A percentile compares a stretch with the other conserved stretches of the same genome.
phyloP scores from a whole-genome alignment of 169 alveolate species.

The Theileria parva region DNA sequence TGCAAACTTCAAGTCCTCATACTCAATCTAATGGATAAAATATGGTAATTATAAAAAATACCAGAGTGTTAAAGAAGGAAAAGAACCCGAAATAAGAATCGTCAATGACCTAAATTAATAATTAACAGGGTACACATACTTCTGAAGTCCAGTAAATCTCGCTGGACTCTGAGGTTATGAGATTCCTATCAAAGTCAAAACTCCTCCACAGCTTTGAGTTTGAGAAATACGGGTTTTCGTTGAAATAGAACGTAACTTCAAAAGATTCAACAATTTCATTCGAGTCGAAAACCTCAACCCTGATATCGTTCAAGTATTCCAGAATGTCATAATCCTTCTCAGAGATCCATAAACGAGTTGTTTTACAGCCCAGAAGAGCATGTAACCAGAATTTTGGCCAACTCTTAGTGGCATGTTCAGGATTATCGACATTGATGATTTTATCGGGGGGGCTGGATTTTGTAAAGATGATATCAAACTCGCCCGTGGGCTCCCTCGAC shows the following conservation, averaged over 20 bases:
- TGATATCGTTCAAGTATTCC: constrained; percentile 43
- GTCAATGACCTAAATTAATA: neutral
- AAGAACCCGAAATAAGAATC: constrained; percentile 22
- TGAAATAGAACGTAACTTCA: constrained; percentile 45
- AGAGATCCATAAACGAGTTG: constrained; percentile 31
- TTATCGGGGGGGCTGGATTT: neutral
- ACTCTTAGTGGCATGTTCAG: constrained; percentile 39
- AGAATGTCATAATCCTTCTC: constrained; percentile 38
- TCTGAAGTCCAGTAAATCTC: constrained; percentile 31
- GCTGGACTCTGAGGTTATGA: constrained; percentile 29
- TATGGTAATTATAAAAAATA: neutral
- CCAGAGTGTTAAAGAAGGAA: constrained; percentile 45
- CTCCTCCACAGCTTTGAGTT: constrained; percentile 30
- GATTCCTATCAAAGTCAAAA: constrained; percentile 6
- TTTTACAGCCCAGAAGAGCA: constrained; percentile 57
- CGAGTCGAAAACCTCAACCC: constrained; percentile 24
- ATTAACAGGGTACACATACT: neutral
- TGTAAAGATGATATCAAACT: neutral
- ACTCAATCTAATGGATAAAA: neutral
- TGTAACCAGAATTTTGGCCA: constrained; percentile 68
- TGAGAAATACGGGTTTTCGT: constrained; percentile 59
- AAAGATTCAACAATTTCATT: constrained; percentile 40
- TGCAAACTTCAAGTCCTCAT: constrained; percentile 51
- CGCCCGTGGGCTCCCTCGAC: neutral
- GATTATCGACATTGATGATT: constrained; percentile 2